These are phyloP conservation scores for Rhododendron vialii DNA, from an alignment of 148 eudicot species.

Conservation along the genomic window DNA sequence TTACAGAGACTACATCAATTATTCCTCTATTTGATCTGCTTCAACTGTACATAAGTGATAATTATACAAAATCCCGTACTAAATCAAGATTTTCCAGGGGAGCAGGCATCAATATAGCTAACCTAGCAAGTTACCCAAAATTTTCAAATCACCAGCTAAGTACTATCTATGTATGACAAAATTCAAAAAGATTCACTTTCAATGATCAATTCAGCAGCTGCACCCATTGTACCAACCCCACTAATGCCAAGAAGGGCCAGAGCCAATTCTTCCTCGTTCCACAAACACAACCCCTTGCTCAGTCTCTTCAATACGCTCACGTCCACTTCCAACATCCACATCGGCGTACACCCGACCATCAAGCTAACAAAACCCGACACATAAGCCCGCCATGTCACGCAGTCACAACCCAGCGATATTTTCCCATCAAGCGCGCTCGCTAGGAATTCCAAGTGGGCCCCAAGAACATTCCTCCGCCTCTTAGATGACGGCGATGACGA, in stretches of 20 bases:
- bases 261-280: conserved; percentile 80
- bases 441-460: conserved; percentile 60
- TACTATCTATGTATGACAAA: conserved; percentile 16
- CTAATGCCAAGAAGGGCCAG: conserved; percentile 55
- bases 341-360: conserved; percentile 68
- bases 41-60: background rate
- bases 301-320: conserved; percentile 60
- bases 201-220: conserved; percentile 84
- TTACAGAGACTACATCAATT: background rate
- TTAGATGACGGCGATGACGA: conserved; percentile 30
- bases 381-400: conserved; percentile 75
- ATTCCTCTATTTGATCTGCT: background rate
- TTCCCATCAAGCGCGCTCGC: conserved; percentile 79
- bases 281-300: conserved; percentile 60
- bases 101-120: background rate
- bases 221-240: conserved; percentile 66
- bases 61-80: background rate
- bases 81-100: background rate
- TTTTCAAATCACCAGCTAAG: conserved; percentile 18
- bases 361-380: conserved; percentile 73
- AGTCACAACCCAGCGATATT: conserved; percentile 76
- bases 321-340: conserved; percentile 70
- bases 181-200: conserved; percentile 21
- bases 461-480: conserved; percentile 42
- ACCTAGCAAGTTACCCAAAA: conserved; percentile 4